Base-by-base conservation (phyloP, 2,329 filamentous ascomycete species). In the Penicillium sp. region DNA sequence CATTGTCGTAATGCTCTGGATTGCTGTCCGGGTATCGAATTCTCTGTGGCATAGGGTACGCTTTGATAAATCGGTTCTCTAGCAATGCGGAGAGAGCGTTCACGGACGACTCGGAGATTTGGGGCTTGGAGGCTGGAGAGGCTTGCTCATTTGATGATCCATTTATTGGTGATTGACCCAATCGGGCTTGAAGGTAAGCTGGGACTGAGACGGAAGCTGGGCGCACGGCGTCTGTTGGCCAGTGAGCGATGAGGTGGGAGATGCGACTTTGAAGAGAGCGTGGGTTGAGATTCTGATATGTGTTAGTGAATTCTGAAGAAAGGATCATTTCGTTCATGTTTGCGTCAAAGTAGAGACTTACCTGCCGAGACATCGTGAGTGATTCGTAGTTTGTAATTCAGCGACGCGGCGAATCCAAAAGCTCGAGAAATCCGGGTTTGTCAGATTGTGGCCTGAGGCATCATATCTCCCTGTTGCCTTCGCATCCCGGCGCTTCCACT, bases 61-160 rank as follows among this genome's bases (percentile, higher is more conserved):
- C 53, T 25, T 70, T 73, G 31, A 60, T 64, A 50, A 78, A 80
- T 32, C 74, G 63, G 53, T 81, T 70, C 47, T 79, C 75, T 2
- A 82, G 62, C n/a, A 82, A 61, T 2, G 74, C 70, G 45, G 75
- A 77, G 1, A 81, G 68, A 3, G 75, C 76, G 49, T 79, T 80
- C 37, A 78, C 52, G 14, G 61, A 64, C n/a, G 60, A 43, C 54
- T 64, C 50, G 37, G 60, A 55, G 36, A 60, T 49, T 16, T 41
- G 41, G 39, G 47, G 45, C 38, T 48, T 39, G 30, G 47, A 11
- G 48, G 39, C 30, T 41, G 44, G 23, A 5, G 39, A 41, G 20
- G 35, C 17, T 35, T 43, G 25, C n/a, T 39, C 27, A 31, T 44
- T 34, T 17, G 43, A 42, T 12, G 40, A 23, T 1, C 12, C 39